A percentile compares a stretch with the other conserved stretches of the same genome.
Conservation (phyloP, 495 filamentous ascomycete species). For the Aspergillus bridgeri region DNA sequence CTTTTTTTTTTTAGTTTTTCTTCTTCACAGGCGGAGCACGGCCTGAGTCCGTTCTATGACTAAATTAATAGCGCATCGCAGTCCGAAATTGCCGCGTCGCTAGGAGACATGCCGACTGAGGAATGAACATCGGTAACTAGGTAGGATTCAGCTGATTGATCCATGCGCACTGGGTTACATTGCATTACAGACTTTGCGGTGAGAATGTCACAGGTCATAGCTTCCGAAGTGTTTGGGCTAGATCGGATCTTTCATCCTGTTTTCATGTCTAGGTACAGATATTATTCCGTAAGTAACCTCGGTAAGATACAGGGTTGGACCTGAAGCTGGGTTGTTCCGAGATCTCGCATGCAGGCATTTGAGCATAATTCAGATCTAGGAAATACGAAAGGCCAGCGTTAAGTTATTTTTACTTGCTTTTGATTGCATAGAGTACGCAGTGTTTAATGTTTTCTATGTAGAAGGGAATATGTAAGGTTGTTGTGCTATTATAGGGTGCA, state of each 20-base stretch:
- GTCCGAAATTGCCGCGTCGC: background rate
- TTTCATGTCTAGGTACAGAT: background rate
- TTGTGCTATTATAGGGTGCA: no score
- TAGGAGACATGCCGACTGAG: background rate
- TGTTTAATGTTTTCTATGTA: no score
- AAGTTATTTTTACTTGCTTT: no score
- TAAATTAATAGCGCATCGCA: background rate
- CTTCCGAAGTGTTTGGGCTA: background rate
- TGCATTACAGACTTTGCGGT: background rate
- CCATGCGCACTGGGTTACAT: background rate
- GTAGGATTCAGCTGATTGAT: no score
- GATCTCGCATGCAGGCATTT: background rate
- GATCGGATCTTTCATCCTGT: background rate
- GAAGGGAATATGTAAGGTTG: no score
- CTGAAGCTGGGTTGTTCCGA: background rate
- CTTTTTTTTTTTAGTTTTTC: background rate
- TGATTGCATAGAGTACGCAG: no score
- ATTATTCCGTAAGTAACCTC: no score
- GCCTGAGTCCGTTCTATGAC: background rate
- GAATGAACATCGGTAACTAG: no score
- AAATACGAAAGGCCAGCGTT: no score
- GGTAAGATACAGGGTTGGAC: no score
- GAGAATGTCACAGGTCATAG: background rate
- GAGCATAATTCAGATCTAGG: no score
- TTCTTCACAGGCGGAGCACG: no score